A percentile compares a stretch with the other conserved stretches of the same genome.
phyloP scores from a whole-genome alignment of 1,284 basidiomycete species.

The Puccinia polysora region DNA sequence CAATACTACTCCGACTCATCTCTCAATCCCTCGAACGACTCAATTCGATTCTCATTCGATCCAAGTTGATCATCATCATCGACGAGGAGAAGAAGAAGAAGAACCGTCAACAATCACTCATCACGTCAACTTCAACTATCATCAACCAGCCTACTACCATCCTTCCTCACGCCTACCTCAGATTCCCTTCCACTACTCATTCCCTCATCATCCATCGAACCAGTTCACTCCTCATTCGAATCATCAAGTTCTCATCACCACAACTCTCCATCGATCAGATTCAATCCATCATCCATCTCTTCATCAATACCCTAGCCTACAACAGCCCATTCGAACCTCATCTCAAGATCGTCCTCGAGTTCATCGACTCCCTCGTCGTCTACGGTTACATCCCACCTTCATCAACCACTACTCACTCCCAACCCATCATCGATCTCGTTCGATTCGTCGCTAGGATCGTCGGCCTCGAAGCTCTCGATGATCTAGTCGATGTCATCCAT shows the following conservation, averaged over 20 bases:
- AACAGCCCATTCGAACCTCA: constrained; percentile 3
- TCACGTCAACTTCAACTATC: not conserved
- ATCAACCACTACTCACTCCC: not conserved
- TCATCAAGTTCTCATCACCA: constrained; percentile 42
- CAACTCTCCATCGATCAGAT: constrained; percentile 24
- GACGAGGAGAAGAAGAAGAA: too few relatives aligned
- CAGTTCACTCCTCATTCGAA: constrained; percentile 16
- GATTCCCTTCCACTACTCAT: not conserved
- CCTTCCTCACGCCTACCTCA: not conserved
- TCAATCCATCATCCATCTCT: constrained; percentile 33
- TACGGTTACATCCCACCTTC: constrained; percentile 34
- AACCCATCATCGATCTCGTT: constrained; percentile 30
- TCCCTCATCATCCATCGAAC: constrained; percentile 14
- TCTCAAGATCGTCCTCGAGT: constrained; percentile 23
- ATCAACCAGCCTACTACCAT: not conserved
- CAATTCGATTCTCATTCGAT: not conserved
- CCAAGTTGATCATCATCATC: not conserved
- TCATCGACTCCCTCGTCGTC: constrained; percentile 26
- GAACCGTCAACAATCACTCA: not conserved
- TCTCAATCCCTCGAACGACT: not conserved
- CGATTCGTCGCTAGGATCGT: constrained; percentile 31
- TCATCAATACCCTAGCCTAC: constrained; percentile 19
- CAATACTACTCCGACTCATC: not conserved
- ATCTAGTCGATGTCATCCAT: constrained; percentile 12
- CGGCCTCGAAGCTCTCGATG: constrained; percentile 6